Evolutionary conservation across 2,329 filamentous ascomycete species (phyloP).

Genomic region (Aspergillus vadensis): DNA sequence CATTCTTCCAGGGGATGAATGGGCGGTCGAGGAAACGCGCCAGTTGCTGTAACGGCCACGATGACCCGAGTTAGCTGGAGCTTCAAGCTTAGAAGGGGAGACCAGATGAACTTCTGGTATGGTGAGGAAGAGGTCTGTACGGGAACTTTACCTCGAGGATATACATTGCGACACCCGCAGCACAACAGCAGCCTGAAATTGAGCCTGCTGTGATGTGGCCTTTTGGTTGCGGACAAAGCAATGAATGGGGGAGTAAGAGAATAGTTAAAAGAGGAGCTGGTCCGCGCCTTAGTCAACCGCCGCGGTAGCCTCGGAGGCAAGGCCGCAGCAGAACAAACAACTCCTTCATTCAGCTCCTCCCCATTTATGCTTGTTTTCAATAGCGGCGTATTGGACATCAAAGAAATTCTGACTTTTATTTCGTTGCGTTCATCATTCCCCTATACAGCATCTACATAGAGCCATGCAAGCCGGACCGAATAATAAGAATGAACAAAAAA

Average conservation of each 20-base stretch:
- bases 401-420: constrained; percentile 8
- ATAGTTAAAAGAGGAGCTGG: neutral
- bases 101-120: neutral
- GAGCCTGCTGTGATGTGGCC: constrained; percentile 17
- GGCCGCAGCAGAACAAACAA: constrained; percentile 14
- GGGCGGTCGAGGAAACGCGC: constrained; percentile 86
- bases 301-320: constrained; percentile 3
- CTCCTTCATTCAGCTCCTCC: neutral
- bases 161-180: constrained; percentile 32
- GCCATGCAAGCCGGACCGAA: constrained; percentile 26
- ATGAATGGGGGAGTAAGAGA: neutral
- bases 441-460: constrained; percentile 27
- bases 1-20: constrained; percentile 93
- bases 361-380: too few relatives aligned
- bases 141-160: constrained; percentile 37
- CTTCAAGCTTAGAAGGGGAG: neutral
- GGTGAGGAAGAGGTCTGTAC: neutral
- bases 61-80: constrained; percentile 18
- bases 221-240: constrained; percentile 7
- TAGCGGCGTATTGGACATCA: neutral
- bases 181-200: constrained; percentile 18
- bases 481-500: constrained; percentile 26
- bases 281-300: constrained; percentile 13
- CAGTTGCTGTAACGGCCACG: constrained; percentile 57
- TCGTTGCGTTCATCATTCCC: constrained; percentile 15